phyloP scores from a whole-genome alignment of 1,139 yeast genomes.

The Debaryomycetaceae sp. region DNA sequence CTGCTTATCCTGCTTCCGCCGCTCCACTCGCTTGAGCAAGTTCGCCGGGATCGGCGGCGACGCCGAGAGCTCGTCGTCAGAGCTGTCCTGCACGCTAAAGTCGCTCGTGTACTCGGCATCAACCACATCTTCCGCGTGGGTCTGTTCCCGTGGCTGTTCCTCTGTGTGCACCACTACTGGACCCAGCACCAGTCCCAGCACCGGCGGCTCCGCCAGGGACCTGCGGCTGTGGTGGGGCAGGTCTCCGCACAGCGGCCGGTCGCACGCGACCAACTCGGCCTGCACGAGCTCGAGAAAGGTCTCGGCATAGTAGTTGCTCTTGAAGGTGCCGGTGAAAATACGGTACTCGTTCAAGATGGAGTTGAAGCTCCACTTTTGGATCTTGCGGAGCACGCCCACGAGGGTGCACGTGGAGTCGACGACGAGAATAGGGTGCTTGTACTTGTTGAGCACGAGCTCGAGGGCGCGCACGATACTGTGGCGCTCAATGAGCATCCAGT shows the following conservation, averaged over 20 bases:
- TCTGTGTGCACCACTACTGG: slow-evolving; percentile 2
- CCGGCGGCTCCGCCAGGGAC: slow-evolving; percentile 1
- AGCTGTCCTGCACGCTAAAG: neutral
- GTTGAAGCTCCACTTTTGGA: slow-evolving; percentile 84
- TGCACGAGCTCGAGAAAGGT: slow-evolving; percentile 67
- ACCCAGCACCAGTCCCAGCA: neutral
- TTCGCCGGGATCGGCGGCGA: slow-evolving; percentile 63
- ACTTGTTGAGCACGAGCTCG: slow-evolving; percentile 48
- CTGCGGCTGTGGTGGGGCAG: slow-evolving; percentile 3
- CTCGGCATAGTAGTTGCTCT: slow-evolving; percentile 68
- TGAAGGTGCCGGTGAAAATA: slow-evolving; percentile 53
- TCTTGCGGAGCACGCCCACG: slow-evolving; percentile 67
- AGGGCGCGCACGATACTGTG: slow-evolving; percentile 46
- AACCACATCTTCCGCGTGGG: slow-evolving; percentile 9
- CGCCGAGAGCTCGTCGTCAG: slow-evolving; percentile 41
- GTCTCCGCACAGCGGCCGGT: slow-evolving; percentile 7
- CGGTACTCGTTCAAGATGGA: slow-evolving; percentile 80
- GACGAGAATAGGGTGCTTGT: slow-evolving; percentile 59
- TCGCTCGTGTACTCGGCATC: slow-evolving; percentile 29
- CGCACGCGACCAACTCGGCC: slow-evolving; percentile 39
- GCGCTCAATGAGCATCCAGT: slow-evolving; percentile 64
- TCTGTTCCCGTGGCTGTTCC: no score
- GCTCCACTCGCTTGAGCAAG: slow-evolving; percentile 44
- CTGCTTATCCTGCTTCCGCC: slow-evolving; percentile 28
- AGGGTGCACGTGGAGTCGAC: slow-evolving; percentile 76